Conservation (phyloP, 225 moss, liverwort and hornwort genomes). For the Bryoerythrophyllum caledonicum region DNA sequence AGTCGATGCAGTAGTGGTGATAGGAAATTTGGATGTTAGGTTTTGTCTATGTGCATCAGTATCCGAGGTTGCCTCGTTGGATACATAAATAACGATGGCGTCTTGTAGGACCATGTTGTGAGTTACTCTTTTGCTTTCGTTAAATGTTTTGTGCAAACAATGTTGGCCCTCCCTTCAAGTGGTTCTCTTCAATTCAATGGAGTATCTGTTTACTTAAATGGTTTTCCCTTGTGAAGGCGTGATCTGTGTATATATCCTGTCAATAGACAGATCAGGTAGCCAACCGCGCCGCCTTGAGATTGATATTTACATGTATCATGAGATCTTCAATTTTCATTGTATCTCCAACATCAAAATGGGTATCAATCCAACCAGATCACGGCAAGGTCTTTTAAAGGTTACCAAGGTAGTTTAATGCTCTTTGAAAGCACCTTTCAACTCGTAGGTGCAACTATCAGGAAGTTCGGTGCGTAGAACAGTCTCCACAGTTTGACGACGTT, state of each 20-base stretch:
- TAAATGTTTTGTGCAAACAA: no score
- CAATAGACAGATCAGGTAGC: neutral
- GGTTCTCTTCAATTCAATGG: conserved; percentile 1
- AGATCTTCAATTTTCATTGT: neutral
- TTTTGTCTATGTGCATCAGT: neutral
- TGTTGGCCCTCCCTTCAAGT: neutral
- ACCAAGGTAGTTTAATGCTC: no score
- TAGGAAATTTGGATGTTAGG: neutral
- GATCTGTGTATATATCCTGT: neutral
- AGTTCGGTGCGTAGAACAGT: no score
- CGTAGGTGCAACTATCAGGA: no score
- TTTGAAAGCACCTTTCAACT: no score
- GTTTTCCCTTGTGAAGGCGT: no score
- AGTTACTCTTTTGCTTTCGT: neutral
- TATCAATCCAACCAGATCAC: no score
- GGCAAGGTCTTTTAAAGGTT: no score
- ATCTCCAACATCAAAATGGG: no score
- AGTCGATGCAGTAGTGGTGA: neutral
- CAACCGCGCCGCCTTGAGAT: neutral
- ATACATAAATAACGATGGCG: neutral
- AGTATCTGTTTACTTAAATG: neutral
- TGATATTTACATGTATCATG: neutral
- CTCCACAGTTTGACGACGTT: no score
- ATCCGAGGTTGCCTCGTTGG: neutral
- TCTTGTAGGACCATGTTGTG: neutral